phyloP scores from a whole-genome alignment of 306 rosid species.

The Adenanthera pavonina region DNA sequence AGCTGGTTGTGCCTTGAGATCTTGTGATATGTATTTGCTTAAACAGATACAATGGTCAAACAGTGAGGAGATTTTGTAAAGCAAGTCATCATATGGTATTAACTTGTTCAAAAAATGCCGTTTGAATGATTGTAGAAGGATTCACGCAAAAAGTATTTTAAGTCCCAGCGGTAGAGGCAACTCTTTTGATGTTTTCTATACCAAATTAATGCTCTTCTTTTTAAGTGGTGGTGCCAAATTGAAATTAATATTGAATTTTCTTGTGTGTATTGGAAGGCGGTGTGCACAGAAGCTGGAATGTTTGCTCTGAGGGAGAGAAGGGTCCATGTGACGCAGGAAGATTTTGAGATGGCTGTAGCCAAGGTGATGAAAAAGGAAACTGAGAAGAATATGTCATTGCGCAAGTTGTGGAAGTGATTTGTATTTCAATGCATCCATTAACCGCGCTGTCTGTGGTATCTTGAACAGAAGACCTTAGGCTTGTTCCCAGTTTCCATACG shows the following conservation, averaged over 20 bases:
- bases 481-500: conserved; percentile 13
- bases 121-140: neutral
- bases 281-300: conserved; percentile 99
- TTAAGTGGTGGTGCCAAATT: neutral
- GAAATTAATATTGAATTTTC: neutral
- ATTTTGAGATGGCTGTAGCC: conserved; percentile 99
- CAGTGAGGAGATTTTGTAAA: neutral
- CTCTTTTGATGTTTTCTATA: neutral
- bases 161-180: neutral
- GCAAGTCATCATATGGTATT: neutral
- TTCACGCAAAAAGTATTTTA: neutral
- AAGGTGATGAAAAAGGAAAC: conserved; percentile 99
- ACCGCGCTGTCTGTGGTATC: conserved; percentile 17
- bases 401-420: conserved; percentile 94
- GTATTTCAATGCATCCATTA: conserved; percentile 31
- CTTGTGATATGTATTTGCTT: neutral
- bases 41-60: neutral
- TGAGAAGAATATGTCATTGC: conserved; percentile 91
- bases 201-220: neutral
- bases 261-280: conserved; percentile 66
- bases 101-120: neutral
- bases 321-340: conserved; percentile 96
- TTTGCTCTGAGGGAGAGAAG: conserved; percentile 97
- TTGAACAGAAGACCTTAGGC: conserved; percentile 24
- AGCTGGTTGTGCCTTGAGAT: neutral